These are phyloP conservation scores for Osmanthus fragrans DNA, from an alignment of 257 asterid species.

Conservation along the genomic window DNA sequence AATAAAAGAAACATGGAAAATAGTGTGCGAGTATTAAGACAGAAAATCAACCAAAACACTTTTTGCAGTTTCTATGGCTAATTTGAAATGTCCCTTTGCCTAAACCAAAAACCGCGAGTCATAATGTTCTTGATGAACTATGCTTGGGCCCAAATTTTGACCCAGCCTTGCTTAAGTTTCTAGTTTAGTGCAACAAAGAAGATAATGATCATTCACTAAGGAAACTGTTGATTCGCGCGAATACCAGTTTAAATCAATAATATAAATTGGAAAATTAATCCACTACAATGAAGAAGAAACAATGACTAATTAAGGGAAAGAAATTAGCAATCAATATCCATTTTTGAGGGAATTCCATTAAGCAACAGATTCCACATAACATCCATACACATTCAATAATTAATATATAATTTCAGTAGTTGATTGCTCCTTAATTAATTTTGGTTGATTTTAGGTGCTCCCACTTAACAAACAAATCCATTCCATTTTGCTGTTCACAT, in stretches of 20 bases:
- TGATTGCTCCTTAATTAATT: no score
- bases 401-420: neutral
- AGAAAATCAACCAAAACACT: neutral
- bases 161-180: neutral
- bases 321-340: neutral
- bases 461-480: no score
- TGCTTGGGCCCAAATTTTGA: neutral
- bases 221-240: no score
- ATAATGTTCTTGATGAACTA: no score
- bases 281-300: neutral
- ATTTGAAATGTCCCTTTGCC: conserved; percentile 13
- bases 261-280: no score
- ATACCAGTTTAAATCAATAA: no score
- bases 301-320: neutral
- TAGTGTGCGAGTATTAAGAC: neutral
- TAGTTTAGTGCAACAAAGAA: neutral
- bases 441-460: no score
- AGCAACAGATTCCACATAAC: neutral
- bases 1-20: neutral
- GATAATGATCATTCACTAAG: neutral
- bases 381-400: neutral
- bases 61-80: neutral
- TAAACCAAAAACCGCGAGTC: neutral
- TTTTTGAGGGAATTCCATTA: neutral
- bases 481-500: no score